Conservation (phyloP, 106 monocot species). For the Ottelia alismoides region DNA sequence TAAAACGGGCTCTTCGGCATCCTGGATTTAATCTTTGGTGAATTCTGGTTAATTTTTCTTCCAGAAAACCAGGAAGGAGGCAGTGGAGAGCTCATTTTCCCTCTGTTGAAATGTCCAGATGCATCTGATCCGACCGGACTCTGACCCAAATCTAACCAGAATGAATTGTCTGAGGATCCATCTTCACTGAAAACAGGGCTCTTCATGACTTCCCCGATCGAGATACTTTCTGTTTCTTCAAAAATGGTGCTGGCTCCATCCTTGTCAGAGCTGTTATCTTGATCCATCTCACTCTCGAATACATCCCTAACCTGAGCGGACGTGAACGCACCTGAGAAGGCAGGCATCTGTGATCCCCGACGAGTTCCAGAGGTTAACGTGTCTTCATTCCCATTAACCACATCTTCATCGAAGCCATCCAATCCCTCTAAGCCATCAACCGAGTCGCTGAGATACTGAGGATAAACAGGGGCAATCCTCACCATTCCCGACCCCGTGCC, state of each 20-base stretch:
- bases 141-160: slow-evolving; percentile 94
- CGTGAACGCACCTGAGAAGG: slow-evolving; percentile 91
- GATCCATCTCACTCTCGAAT: slow-evolving; percentile 62
- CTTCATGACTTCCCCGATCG: slow-evolving; percentile 82
- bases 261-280: slow-evolving; percentile 61
- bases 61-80: slow-evolving; percentile 60
- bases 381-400: slow-evolving; percentile 22
- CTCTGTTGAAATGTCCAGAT: slow-evolving; percentile 31
- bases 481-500: slow-evolving; percentile 83
- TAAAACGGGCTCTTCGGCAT: slow-evolving; percentile 35
- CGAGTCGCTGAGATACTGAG: slow-evolving; percentile 86
- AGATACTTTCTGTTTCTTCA: slow-evolving; percentile 75
- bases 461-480: slow-evolving; percentile 69
- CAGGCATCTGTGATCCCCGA: slow-evolving; percentile 55
- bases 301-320: slow-evolving; percentile 76
- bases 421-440: slow-evolving; percentile 55
- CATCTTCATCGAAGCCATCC: slow-evolving; percentile 19
- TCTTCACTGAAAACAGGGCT: slow-evolving; percentile 93
- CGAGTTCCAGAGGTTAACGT: slow-evolving; percentile 10
- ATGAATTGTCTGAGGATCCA: slow-evolving; percentile 63
- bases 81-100: slow-evolving; percentile 60
- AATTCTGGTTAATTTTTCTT: slow-evolving; percentile 2
- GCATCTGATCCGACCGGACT: slow-evolving; percentile 58
- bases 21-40: slow-evolving; percentile 5
- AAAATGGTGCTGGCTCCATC: slow-evolving; percentile 82